Evolutionary conservation across 169 alveolate species (phyloP).

Genomic region (Plasmodium fragile): DNA sequence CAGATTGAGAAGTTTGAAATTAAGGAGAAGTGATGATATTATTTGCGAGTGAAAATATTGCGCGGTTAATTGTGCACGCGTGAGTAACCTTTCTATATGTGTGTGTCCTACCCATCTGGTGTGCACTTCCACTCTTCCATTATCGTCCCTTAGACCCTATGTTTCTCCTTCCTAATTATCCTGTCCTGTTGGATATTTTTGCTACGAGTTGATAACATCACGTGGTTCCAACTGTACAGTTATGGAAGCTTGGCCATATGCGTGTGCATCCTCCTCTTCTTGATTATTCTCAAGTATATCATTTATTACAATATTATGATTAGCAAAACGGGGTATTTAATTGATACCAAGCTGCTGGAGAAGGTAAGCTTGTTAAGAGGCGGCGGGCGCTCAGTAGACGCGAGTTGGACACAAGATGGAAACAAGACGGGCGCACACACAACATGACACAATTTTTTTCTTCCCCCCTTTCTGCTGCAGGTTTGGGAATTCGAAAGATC

Average conservation of each 20-base stretch:
- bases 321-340: constrained; percentile 79
- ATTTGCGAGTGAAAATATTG: background rate
- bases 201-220: constrained; percentile 75
- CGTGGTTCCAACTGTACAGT: constrained; percentile 80
- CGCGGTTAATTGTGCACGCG: background rate
- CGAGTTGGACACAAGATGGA: background rate
- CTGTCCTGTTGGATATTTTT: constrained; percentile 82
- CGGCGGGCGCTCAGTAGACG: background rate
- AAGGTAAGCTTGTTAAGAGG: constrained; percentile 53
- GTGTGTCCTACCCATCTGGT: background rate
- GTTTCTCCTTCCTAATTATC: constrained; percentile 74
- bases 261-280: constrained; percentile 67
- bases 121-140: background rate
- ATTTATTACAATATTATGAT: constrained; percentile 76
- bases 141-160: constrained; percentile 36
- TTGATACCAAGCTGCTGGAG: constrained; percentile 79
- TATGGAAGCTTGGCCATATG: constrained; percentile 77
- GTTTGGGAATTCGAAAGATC: constrained; percentile 77
- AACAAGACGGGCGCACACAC: background rate
- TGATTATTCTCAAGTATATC: constrained; percentile 62
- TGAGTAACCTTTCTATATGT: background rate
- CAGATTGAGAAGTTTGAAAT: background rate
- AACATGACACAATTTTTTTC: background rate
- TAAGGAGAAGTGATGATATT: background rate
- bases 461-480: constrained; percentile 17